Percentiles rank a stretch among this genome's conserved stretches.
These are phyloP conservation scores for Mallotus japonicus DNA, from an alignment of 441 rosid species.

Conservation along the genomic window DNA sequence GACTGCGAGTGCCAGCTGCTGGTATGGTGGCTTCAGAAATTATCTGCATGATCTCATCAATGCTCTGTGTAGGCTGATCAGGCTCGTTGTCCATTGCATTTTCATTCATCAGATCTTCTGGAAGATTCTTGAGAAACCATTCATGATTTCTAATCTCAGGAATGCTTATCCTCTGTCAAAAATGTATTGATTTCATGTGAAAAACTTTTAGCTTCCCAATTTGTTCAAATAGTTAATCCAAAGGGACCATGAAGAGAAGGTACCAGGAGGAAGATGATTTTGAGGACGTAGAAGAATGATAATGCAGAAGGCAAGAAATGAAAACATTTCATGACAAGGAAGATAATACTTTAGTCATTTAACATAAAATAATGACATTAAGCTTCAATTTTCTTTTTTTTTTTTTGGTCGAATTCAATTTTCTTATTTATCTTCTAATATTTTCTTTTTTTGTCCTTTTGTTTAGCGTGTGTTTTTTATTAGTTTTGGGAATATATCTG, in stretches of 20 bases:
- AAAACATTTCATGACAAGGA: not conserved
- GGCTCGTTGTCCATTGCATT: conserved; percentile 58
- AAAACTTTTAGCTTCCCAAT: not conserved
- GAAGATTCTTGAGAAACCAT: conserved; percentile 94
- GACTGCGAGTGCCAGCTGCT: conserved; percentile 64
- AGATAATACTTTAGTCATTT: not conserved
- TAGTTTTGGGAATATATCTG: too few species aligned
- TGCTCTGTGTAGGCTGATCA: conserved; percentile 82
- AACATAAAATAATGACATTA: not conserved
- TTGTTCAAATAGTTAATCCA: not conserved
- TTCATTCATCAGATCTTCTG: conserved; percentile 76
- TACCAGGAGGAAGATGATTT: not conserved
- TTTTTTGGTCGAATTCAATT: too few species aligned
- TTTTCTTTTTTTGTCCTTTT: not conserved
- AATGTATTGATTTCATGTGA: conserved; percentile 7
- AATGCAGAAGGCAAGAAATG: not conserved
- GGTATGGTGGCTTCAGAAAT: conserved; percentile 91
- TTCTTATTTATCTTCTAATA: not conserved
- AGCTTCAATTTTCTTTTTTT: not conserved
- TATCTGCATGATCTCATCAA: conserved; percentile 93
- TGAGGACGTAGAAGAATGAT: not conserved
- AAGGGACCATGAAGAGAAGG: not conserved
- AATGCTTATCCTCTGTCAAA: conserved; percentile 80
- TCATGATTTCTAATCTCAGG: conserved; percentile 81
- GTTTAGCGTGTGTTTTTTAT: not conserved